Conservation (phyloP, 2,329 filamentous ascomycete genomes). For the Alternaria sp. region DNA sequence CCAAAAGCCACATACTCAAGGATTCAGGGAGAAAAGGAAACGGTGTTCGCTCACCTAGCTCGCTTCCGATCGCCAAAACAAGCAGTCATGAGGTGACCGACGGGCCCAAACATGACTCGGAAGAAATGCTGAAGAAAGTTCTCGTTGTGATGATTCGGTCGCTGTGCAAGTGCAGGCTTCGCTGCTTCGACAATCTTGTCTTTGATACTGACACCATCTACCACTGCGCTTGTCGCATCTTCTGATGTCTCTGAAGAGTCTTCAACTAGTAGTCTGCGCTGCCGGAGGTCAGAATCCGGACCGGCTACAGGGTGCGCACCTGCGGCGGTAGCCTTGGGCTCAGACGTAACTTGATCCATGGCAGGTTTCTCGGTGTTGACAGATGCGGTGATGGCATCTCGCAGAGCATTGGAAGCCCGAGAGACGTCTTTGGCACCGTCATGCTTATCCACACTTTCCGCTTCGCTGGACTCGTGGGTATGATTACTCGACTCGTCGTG, state of each 20-base stretch:
- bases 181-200: not conserved
- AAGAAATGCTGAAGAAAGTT: slow-evolving; percentile 14
- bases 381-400: slow-evolving; percentile 18
- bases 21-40: not conserved
- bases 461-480: slow-evolving; percentile 17
- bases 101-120: slow-evolving; percentile 14
- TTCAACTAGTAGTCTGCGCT: slow-evolving; percentile 15
- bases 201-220: not conserved
- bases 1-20: slow-evolving; percentile 2
- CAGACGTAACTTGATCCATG: slow-evolving; percentile 22
- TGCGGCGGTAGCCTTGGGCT: slow-evolving; percentile 1
- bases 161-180: not conserved
- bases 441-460: slow-evolving; percentile 19
- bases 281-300: slow-evolving; percentile 18
- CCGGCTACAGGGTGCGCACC: slow-evolving; percentile 1
- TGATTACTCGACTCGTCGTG: slow-evolving; percentile 1
- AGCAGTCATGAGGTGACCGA: slow-evolving; percentile 20
- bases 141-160: slow-evolving; percentile 6
- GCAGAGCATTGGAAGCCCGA: slow-evolving; percentile 10
- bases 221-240: not conserved
- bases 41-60: slow-evolving; percentile 28
- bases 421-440: slow-evolving; percentile 23
- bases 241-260: slow-evolving; percentile 4
- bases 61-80: slow-evolving; percentile 28
- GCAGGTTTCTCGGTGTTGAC: slow-evolving; percentile 12